Percentiles rank a stretch among this genome's conserved stretches.
These are phyloP conservation scores for Coniella lustricola DNA, from an alignment of 2,329 filamentous ascomycete species.

Conservation along the genomic window DNA sequence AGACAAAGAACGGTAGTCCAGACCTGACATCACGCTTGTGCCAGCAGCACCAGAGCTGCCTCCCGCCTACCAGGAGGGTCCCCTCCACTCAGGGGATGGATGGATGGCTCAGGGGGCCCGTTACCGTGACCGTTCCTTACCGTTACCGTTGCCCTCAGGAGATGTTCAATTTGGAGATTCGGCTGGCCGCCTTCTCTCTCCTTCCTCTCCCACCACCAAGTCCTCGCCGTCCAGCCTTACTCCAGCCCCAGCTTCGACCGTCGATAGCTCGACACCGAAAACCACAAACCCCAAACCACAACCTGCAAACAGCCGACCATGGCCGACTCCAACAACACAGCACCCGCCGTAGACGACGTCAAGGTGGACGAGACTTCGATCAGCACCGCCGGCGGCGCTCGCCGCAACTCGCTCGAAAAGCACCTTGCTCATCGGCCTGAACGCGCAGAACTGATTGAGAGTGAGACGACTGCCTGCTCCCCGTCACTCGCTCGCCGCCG, in stretches of 20 bases:
- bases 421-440: slow-evolving; percentile 67
- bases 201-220: neutral
- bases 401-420: slow-evolving; percentile 66
- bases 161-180: neutral
- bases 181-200: neutral
- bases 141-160: neutral
- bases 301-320: no score
- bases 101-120: neutral
- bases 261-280: neutral
- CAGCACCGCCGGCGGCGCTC: slow-evolving; percentile 38
- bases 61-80: neutral
- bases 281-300: no score
- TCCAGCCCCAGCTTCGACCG: neutral
- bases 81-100: neutral
- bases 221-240: no score
- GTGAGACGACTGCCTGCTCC: slow-evolving; percentile 41
- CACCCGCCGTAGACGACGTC: slow-evolving; percentile 40
- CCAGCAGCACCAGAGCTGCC: no score
- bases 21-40: no score
- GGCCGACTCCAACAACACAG: slow-evolving; percentile 40
- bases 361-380: slow-evolving; percentile 52
- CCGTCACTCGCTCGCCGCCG: neutral
- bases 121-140: neutral
- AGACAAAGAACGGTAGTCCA: no score
- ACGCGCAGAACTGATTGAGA: slow-evolving; percentile 70